Conservation (phyloP, 2,329 filamentous ascomycete species). For the Botrytis porri region DNA sequence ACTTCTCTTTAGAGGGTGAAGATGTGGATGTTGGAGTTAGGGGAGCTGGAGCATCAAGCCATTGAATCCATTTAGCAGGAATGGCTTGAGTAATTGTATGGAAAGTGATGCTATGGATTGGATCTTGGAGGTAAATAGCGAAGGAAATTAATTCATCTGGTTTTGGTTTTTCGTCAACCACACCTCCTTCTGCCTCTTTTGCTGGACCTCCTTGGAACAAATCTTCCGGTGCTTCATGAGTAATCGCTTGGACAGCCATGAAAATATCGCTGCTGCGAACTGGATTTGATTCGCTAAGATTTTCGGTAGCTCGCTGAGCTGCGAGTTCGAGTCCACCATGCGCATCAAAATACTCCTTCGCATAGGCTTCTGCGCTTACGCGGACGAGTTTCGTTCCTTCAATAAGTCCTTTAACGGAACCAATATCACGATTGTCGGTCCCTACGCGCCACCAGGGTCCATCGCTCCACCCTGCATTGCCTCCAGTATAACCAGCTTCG, state of each 20-base stretch:
- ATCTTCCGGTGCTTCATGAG: constrained; percentile 58
- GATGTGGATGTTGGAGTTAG: constrained; percentile 47
- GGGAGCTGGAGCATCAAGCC: constrained; percentile 76
- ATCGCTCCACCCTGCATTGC: constrained; percentile 75
- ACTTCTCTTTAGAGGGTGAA: constrained; percentile 33
- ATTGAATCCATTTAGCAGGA: constrained; percentile 81
- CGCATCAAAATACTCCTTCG: constrained; percentile 76
- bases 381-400: constrained; percentile 91
- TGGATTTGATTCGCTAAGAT: constrained; percentile 79
- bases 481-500: constrained; percentile 55
- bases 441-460: constrained; percentile 92
- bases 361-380: constrained; percentile 84
- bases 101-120: constrained; percentile 88
- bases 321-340: constrained; percentile 78
- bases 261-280: constrained; percentile 93
- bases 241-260: constrained; percentile 87
- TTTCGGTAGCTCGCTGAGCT: constrained; percentile 74
- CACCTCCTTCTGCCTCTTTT: constrained; percentile 53
- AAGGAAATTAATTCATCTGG: constrained; percentile 66
- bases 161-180: constrained; percentile 49
- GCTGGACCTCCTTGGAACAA: constrained; percentile 64
- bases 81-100: constrained; percentile 77
- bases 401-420: constrained; percentile 72
- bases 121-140: constrained; percentile 78
- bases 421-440: constrained; percentile 69